A percentile compares a stretch with the other conserved stretches of the same genome.
phyloP scores from a whole-genome alignment of 345 rosid genomes.

The Lagerstroemia speciosa region DNA sequence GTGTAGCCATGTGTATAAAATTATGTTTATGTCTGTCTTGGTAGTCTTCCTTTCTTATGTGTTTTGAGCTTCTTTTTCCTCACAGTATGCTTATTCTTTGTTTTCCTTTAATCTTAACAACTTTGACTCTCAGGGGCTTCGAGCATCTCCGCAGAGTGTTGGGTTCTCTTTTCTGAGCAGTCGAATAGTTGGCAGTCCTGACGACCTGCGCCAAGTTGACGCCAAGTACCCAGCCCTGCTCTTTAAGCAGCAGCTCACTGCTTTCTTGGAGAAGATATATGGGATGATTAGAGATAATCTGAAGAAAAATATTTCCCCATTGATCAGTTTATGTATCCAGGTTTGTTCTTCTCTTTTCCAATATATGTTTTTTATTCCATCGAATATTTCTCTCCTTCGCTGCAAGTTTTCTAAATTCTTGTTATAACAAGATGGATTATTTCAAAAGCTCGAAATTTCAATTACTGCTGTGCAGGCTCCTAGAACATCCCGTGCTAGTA shows the following conservation, averaged over 20 bases:
- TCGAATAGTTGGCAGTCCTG: slow-evolving; percentile 53
- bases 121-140: slow-evolving; percentile 47
- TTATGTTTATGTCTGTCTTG: background rate
- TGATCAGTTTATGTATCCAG: slow-evolving; percentile 90
- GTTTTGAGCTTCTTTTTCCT: background rate
- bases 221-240: slow-evolving; percentile 93
- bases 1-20: background rate
- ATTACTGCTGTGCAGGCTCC: slow-evolving; percentile 54
- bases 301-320: slow-evolving; percentile 87
- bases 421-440: background rate
- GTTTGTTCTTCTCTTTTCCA: slow-evolving; percentile 12
- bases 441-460: background rate
- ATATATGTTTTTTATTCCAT: background rate
- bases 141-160: slow-evolving; percentile 79
- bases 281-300: slow-evolving; percentile 93
- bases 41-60: background rate
- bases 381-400: background rate
- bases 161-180: slow-evolving; percentile 70
- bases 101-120: slow-evolving; percentile 23
- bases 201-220: slow-evolving; percentile 78
- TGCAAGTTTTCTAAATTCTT: background rate
- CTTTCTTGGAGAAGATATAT: slow-evolving; percentile 97
- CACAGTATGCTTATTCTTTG: background rate
- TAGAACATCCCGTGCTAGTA: slow-evolving; percentile 70
- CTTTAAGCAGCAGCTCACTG: slow-evolving; percentile 97